Conservation (phyloP, 2,329 filamentous ascomycete genomes). For the Aciculosporium take region DNA sequence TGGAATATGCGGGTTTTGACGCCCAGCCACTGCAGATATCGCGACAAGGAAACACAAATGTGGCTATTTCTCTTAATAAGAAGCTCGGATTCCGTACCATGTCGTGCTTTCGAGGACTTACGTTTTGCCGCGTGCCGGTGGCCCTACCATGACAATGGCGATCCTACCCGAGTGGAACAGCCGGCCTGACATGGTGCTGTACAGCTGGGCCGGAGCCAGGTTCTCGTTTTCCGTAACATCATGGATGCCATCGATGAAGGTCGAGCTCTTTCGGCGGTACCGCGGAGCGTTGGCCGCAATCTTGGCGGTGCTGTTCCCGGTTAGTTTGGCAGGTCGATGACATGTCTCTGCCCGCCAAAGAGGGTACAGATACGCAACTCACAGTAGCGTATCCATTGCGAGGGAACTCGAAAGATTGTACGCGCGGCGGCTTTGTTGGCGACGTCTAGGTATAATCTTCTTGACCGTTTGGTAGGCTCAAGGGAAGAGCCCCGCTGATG, state of each 20-base stretch:
- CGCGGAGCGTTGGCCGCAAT: constrained; percentile 81
- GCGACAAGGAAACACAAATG: constrained; percentile 86
- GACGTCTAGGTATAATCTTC: not conserved
- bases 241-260: constrained; percentile 93
- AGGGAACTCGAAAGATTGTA: not conserved
- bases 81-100: not conserved
- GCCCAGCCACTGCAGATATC: constrained; percentile 91
- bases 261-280: constrained; percentile 85
- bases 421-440: not conserved
- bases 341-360: no score
- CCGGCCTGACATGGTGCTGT: constrained; percentile 93
- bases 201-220: constrained; percentile 89
- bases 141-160: constrained; percentile 90
- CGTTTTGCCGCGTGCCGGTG: constrained; percentile 92
- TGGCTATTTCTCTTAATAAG: constrained; percentile 40
- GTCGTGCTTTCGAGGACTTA: constrained; percentile 27
- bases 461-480: not conserved
- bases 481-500: not conserved
- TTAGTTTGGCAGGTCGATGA: no score
- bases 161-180: constrained; percentile 96
- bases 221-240: constrained; percentile 70
- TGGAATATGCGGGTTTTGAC: constrained; percentile 98
- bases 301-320: constrained; percentile 58
- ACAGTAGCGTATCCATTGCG: constrained; percentile 50
- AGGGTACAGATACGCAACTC: constrained; percentile 27